Evolutionary conservation across 2,329 filamentous ascomycete species (phyloP).

Genomic region (Phoma sp.): DNA sequence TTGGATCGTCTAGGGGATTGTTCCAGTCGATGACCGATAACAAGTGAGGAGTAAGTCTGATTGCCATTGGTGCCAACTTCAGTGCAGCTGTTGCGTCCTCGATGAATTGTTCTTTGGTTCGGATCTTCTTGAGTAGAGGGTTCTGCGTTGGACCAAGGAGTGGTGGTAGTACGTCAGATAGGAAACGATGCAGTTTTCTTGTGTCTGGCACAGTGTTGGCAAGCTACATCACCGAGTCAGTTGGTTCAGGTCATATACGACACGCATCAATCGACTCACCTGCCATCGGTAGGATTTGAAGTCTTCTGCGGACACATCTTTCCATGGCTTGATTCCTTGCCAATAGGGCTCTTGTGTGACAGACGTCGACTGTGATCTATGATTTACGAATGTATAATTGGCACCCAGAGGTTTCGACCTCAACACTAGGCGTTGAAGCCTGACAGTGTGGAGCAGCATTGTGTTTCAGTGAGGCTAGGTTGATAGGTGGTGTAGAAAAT

Average conservation of each 20-base stretch:
- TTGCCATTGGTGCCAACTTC: conserved; percentile 63
- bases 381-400: background rate
- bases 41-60: conserved; percentile 66
- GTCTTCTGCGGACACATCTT: conserved; percentile 54
- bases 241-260: background rate
- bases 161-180: conserved; percentile 59
- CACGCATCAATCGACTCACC: conserved; percentile 48
- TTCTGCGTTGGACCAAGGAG: conserved; percentile 50
- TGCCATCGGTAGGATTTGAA: conserved; percentile 64
- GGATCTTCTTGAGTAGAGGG: conserved; percentile 46
- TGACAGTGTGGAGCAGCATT: conserved; percentile 11
- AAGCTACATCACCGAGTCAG: conserved; percentile 43
- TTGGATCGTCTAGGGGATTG: conserved; percentile 64
- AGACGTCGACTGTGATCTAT: conserved; percentile 20
- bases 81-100: conserved; percentile 62
- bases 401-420: background rate
- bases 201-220: conserved; percentile 59
- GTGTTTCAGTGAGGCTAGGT: background rate
- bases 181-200: conserved; percentile 57
- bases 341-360: conserved; percentile 52
- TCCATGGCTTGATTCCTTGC: conserved; percentile 59
- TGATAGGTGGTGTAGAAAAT: background rate
- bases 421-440: conserved; percentile 1
- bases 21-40: conserved; percentile 66
- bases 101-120: conserved; percentile 61